Evolutionary conservation across 257 asterid genomes (phyloP).

Genomic region (Petunia axillaris): DNA sequence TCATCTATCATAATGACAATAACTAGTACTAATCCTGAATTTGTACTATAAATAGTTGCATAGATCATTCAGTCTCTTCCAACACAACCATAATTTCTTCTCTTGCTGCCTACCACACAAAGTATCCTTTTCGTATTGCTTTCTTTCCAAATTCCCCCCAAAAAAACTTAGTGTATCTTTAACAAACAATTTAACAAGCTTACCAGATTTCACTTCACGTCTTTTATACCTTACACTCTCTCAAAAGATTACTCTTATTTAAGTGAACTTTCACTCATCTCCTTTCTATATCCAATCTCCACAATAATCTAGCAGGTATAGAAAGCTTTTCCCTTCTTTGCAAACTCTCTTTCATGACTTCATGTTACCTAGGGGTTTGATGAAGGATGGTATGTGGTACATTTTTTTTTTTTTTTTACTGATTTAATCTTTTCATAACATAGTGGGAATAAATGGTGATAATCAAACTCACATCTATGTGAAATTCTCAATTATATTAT

Average conservation of each 20-base stretch:
- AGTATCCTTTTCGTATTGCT: background rate
- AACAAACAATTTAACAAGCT: background rate
- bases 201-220: background rate
- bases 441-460: background rate
- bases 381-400: too few species aligned
- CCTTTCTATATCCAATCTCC: background rate
- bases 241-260: slow-evolving; percentile 2
- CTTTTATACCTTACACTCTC: background rate
- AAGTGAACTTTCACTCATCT: background rate
- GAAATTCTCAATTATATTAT: background rate
- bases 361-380: background rate
- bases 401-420: too few species aligned
- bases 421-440: too few species aligned
- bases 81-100: background rate
- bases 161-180: background rate
- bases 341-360: background rate
- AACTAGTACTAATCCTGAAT: background rate
- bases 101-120: background rate
- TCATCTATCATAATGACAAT: background rate
- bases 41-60: slow-evolving; percentile 1
- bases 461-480: background rate
- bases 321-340: background rate
- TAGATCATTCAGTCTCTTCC: background rate
- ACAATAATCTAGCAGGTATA: background rate
- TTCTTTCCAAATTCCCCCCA: background rate